Percentiles rank a stretch among this genome's conserved stretches.
These are phyloP conservation scores for Eucalyptus victrix DNA, from an alignment of 345 rosid species.

Conservation along the genomic window DNA sequence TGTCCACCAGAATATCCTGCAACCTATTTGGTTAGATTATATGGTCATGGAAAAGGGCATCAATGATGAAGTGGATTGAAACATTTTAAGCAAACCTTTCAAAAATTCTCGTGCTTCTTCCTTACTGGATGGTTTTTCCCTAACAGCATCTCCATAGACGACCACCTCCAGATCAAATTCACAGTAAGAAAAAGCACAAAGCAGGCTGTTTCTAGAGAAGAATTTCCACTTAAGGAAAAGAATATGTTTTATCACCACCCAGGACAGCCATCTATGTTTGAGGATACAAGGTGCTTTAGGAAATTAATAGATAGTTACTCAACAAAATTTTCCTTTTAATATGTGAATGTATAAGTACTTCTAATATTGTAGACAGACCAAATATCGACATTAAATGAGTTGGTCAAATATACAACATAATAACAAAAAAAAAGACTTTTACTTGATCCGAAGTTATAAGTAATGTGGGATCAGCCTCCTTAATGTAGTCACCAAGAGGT, in stretches of 20 bases:
- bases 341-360: background rate
- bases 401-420: background rate
- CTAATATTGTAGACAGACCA: background rate
- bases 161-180: conserved; percentile 60
- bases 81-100: conserved; percentile 30
- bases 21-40: background rate
- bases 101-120: conserved; percentile 72
- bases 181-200: conserved; percentile 13
- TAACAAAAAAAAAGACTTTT: background rate
- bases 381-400: background rate
- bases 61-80: background rate
- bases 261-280: conserved; percentile 20
- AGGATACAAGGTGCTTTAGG: conserved; percentile 11
- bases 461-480: conserved; percentile 51
- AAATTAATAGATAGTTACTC: background rate
- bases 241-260: background rate
- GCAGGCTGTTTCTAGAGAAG: background rate
- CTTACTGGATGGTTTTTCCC: conserved; percentile 72
- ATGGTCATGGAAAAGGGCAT: background rate
- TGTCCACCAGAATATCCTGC: conserved; percentile 70
- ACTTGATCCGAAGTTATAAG: conserved; percentile 81
- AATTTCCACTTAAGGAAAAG: background rate
- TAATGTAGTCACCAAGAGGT: conserved; percentile 18
- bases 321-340: background rate
- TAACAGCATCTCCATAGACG: conserved; percentile 60